A percentile compares a stretch with the other conserved stretches of the same genome.
Conservation (phyloP, 192 early-diverging fungal species). For the Gonapodya prolifera region DNA sequence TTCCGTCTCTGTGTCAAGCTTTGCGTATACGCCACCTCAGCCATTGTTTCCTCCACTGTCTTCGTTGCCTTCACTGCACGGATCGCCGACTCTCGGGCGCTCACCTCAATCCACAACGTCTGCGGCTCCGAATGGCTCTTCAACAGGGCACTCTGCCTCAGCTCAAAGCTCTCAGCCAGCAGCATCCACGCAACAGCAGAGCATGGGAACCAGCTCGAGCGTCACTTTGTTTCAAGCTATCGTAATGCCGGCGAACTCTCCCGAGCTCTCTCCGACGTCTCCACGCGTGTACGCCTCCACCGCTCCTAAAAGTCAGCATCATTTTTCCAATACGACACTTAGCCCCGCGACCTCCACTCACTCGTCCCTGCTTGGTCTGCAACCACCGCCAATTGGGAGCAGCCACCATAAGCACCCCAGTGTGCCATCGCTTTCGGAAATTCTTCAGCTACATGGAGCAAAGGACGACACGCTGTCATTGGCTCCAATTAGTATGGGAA, state of each 20-base stretch:
- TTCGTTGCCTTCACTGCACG: background rate
- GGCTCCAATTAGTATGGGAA: background rate
- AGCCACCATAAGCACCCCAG: background rate
- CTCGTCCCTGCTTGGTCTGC: background rate
- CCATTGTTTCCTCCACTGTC: background rate
- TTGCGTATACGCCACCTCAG: background rate
- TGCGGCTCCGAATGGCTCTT: background rate
- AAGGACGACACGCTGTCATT: background rate
- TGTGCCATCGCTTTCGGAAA: background rate
- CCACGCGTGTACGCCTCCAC: background rate
- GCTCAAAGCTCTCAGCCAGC: background rate
- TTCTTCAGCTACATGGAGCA: background rate
- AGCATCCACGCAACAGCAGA: no score
- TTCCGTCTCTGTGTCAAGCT: background rate
- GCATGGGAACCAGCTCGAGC: no score
- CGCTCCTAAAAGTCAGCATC: no score
- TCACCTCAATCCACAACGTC: background rate
- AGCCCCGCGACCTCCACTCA: background rate
- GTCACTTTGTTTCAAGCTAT: background rate
- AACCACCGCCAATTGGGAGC: background rate
- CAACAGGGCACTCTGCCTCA: background rate
- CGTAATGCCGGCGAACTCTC: background rate
- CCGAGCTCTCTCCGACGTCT: background rate
- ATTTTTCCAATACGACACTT: background rate
- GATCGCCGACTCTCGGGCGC: background rate